Conservation (phyloP, 768 basidiomycete genomes). For the Leccinum uliginosum region DNA sequence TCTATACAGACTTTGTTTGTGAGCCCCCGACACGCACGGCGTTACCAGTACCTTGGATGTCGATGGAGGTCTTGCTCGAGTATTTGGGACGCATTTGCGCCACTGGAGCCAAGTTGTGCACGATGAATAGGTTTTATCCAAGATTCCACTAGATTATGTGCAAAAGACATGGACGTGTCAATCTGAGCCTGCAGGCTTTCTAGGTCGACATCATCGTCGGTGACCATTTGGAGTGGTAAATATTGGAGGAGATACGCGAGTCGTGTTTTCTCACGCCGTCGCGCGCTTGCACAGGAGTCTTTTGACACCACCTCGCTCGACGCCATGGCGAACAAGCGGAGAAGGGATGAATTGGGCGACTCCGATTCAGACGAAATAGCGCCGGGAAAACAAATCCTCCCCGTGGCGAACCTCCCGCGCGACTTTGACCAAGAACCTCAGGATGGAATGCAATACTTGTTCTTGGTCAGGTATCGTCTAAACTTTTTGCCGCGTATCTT, state of each 20-base stretch:
- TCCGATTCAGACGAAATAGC: conserved; percentile 58
- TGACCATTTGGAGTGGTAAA: conserved; percentile 19
- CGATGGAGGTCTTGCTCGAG: conserved; percentile 64
- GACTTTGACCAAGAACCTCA: conserved; percentile 61
- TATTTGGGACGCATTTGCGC: conserved; percentile 43
- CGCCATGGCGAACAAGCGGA: conserved; percentile 46
- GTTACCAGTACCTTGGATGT: conserved; percentile 55
- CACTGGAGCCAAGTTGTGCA: conserved; percentile 31
- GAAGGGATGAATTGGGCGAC: conserved; percentile 45
- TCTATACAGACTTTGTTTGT: conserved; percentile 33
- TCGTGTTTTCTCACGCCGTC: conserved; percentile 19
- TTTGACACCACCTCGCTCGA: neutral
- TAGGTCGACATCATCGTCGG: conserved; percentile 57
- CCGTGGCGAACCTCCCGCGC: conserved; percentile 74
- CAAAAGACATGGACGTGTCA: conserved; percentile 74
- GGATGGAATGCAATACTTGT: conserved; percentile 78
- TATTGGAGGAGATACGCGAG: neutral
- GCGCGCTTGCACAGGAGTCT: neutral
- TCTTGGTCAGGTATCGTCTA: conserved; percentile 63
- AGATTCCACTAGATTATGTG: conserved; percentile 67
- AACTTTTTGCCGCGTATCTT: neutral
- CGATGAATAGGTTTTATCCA: conserved; percentile 64
- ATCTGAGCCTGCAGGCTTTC: conserved; percentile 79
- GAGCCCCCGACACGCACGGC: neutral
- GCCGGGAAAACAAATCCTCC: conserved; percentile 68